A percentile compares a stretch with the other conserved stretches of the same genome.
Evolutionary conservation across 2,329 filamentous ascomycete genomes (phyloP).

Genomic region (Niveomyces coronatus): DNA sequence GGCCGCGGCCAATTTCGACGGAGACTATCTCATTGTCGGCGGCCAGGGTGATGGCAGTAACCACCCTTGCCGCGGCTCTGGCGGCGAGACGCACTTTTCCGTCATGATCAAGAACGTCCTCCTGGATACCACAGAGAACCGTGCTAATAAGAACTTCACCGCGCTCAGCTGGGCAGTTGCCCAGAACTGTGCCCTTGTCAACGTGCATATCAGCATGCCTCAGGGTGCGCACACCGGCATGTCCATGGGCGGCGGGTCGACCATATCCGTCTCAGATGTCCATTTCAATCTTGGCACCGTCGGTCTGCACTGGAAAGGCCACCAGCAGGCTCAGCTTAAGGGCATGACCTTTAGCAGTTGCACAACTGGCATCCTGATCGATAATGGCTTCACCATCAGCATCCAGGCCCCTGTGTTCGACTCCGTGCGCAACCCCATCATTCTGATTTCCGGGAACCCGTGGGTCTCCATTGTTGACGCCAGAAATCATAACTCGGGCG

Average conservation of each 20-base stretch:
- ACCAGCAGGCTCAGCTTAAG: constrained; percentile 8
- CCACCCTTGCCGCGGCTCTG: constrained; percentile 11
- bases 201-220: constrained; percentile 11
- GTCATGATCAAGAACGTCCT: constrained; percentile 15
- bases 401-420: constrained; percentile 4
- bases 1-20: constrained; percentile 54
- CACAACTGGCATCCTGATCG: constrained; percentile 10
- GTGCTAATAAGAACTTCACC: constrained; percentile 10
- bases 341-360: constrained; percentile 7
- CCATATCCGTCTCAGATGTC: constrained; percentile 13
- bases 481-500: constrained; percentile 5
- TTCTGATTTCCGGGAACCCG: constrained; percentile 2
- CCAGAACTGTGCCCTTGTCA: constrained; percentile 15
- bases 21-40: constrained; percentile 23
- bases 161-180: constrained; percentile 14
- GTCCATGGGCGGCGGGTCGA: constrained; percentile 11
- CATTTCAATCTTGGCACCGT: constrained; percentile 13
- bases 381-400: constrained; percentile 8
- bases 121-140: constrained; percentile 13
- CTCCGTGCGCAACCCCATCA: constrained; percentile 7
- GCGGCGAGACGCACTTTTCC: constrained; percentile 15
- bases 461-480: constrained; percentile 8
- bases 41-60: constrained; percentile 12
- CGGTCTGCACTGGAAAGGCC: constrained; percentile 13
- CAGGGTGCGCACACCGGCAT: constrained; percentile 13